Evolutionary conservation across 192 early-diverging fungal genomes (phyloP), one percentile per base, ranked within the genome.

Genomic region (Coemansia guatemalensis): DNA sequence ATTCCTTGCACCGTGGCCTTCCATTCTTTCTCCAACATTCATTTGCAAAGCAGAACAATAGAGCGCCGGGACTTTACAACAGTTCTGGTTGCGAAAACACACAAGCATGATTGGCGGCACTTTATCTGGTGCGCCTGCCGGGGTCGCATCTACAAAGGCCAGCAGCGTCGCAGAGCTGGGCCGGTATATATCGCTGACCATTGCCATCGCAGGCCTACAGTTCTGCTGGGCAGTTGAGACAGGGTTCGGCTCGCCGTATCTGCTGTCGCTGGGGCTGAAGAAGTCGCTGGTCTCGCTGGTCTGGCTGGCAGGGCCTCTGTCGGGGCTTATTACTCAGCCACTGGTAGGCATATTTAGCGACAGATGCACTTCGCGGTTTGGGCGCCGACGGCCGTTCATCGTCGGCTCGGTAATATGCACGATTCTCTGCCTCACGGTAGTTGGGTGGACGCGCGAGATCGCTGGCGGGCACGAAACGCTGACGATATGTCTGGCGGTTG

Each of bases 301-400:
- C 9, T 99, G 96, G 96, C 82, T 99, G 56, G 94, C 94, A 2
- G 92, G 92, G 7, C 92, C 92, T 39, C 73, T 93, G n/a, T 90
- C 89, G 33, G 92, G 91, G 14, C 75, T 92, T 20, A 63, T 92
- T 27, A 90, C 87, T 65, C 91, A 92, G 63, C 91, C 91, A 20
- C 73, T 95, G 41, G 88, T 95, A 11, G 95, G 95, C 9, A 89
- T 87, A 4, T 85, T 93, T 48, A 92, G 90, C 74, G 95, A 97
- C 74, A 72, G 75, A 41, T 85, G 85, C 64, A 90, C 87, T 17
- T 85, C 83, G 27, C 69, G 73, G 18, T 57, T 89, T n/a, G 95
- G 95, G 21, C 85, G 89, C 23, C 83, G 95, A 48, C 82, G 94
- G 51, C 95, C 94, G 1, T 96, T 89, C 72, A 94, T 97, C 48